Evolutionary conservation across 2,329 filamentous ascomycete species (phyloP).

Genomic region (Didymella keratinophila): DNA sequence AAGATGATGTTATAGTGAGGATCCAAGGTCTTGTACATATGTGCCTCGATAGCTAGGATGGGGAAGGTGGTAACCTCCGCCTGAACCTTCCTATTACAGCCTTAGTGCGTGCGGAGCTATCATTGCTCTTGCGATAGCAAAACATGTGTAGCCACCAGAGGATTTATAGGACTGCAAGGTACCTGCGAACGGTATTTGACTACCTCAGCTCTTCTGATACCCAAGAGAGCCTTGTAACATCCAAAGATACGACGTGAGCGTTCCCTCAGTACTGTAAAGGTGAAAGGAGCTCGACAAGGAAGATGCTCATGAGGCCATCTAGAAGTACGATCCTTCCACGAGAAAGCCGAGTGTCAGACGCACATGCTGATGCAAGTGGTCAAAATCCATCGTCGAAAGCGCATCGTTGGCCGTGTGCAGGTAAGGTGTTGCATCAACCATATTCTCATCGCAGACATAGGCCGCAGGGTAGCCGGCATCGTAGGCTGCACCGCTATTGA

Average conservation of each 20-base stretch:
- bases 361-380: constrained; percentile 88
- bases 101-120: constrained; percentile 6
- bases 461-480: constrained; percentile 75
- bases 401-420: constrained; percentile 73
- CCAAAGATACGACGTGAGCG: background rate
- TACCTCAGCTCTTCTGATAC: no score
- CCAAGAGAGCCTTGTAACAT: background rate
- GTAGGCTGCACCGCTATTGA: constrained; percentile 64
- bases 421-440: constrained; percentile 66
- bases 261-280: background rate
- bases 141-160: background rate
- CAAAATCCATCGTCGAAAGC: constrained; percentile 75
- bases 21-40: background rate
- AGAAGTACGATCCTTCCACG: constrained; percentile 78
- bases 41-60: constrained; percentile 7
- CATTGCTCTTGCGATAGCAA: background rate
- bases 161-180: no score
- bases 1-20: background rate
- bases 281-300: no score
- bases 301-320: background rate
- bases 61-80: constrained; percentile 11
- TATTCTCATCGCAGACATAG: constrained; percentile 75
- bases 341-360: constrained; percentile 80
- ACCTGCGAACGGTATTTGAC: no score
- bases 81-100: constrained; percentile 15